Conservation (phyloP, 768 basidiomycete genomes). For the Russula vinacea region DNA sequence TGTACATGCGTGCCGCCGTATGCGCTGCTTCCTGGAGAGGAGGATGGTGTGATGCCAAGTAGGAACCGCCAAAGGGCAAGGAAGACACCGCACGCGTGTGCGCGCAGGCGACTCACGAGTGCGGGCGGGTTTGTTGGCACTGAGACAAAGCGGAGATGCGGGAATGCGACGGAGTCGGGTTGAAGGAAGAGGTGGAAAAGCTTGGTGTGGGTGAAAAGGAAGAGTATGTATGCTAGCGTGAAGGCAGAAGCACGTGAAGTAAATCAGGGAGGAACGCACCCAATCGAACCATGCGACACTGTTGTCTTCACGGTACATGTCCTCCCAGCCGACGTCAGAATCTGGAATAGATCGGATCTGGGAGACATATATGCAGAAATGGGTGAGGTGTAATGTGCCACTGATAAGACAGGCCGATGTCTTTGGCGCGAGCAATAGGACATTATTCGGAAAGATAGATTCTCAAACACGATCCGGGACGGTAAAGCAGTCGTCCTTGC, state of each 20-base stretch:
- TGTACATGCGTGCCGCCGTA: constrained; percentile 48
- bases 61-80: constrained; percentile 63
- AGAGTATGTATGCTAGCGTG: constrained; percentile 30
- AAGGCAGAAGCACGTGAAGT: neutral
- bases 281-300: constrained; percentile 74
- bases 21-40: constrained; percentile 25
- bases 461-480: constrained; percentile 69
- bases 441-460: constrained; percentile 74
- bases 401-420: constrained; percentile 72
- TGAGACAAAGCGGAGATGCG: constrained; percentile 64
- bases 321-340: constrained; percentile 74
- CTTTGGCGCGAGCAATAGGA: constrained; percentile 66
- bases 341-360: constrained; percentile 56
- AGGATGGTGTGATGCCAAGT: constrained; percentile 52
- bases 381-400: constrained; percentile 59
- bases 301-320: constrained; percentile 66
- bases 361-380: constrained; percentile 61
- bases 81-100: constrained; percentile 48
- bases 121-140: constrained; percentile 45
- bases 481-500: constrained; percentile 61
- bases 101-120: constrained; percentile 32
- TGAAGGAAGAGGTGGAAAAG: constrained; percentile 66
- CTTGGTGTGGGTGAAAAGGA: constrained; percentile 66
- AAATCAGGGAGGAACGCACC: constrained; percentile 43
- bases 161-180: constrained; percentile 63